Base-by-base conservation (phyloP, 371 early-diverging fungal species). In the Haplosporangium sp. region DNA sequence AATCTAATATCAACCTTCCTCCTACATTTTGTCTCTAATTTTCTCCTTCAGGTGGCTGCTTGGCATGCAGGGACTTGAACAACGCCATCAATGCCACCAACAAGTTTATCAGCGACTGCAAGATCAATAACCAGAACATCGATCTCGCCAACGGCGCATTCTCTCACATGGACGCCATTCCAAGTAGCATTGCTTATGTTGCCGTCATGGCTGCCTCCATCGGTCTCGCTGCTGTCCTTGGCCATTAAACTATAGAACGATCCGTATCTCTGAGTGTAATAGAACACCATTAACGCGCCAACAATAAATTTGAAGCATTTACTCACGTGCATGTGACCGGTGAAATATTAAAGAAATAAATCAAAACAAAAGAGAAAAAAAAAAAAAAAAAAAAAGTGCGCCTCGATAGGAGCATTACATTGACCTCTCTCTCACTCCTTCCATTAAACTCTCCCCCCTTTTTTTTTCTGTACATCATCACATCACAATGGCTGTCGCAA, bases 21-120 rank as follows among this genome's bases (percentile, higher is more conserved):
- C 1, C 9, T 37, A 5, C 8, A 54, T 29, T 64, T 4, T 42
- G 29, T 20, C 54, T 20, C 16, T 4, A 55, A 38, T 41, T 42
- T 20, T 16, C 29, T 29, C 42, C 6, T n/a, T 41, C 47, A 71
- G 63, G 55, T 51, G 47, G 43, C 58, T 73, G 73, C 62, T 58
- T 67, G 48, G 55, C 20, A 13, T 73, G 73, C 55, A 45, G 62
- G 45, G 41, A 73, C 64, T 29, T 59, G 58, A 58, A 59, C 59
- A 73, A 46, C 11, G 73, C 67, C 6, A 18, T 41, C 29, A 67
- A 67, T 52, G 48, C 58, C 38, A 73, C 58, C 16, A 47, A 67
- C 63, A 57, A 73, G 67, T 73, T 73, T 23, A 50, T 73, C 62
- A 38, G 59, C 9, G 67, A 73, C 38, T 73, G 73, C 67, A 62